These are phyloP conservation scores for Omphalotus guepiniiformis DNA, from an alignment of 768 basidiomycete genomes.

Conservation along the genomic window DNA sequence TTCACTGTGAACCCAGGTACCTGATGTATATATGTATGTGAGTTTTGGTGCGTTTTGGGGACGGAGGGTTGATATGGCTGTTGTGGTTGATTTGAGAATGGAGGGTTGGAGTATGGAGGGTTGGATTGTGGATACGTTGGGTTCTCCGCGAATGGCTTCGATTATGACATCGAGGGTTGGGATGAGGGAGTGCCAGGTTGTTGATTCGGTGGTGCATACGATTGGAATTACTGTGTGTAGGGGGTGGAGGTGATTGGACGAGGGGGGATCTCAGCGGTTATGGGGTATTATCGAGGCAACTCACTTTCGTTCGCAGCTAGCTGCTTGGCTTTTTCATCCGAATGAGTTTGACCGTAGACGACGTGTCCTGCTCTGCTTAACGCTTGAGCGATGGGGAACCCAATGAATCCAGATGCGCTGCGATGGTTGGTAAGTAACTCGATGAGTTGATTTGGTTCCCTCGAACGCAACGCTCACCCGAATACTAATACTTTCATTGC, in stretches of 20 bases:
- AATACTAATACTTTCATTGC: too few relatives aligned
- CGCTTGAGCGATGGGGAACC: constrained; percentile 38
- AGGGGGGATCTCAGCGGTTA: too few relatives aligned
- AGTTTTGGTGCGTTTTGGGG: constrained; percentile 31
- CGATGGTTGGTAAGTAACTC: too few relatives aligned
- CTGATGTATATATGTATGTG: constrained; percentile 42
- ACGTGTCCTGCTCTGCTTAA: constrained; percentile 41
- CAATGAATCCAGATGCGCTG: constrained; percentile 43
- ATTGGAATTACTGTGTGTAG: constrained; percentile 40
- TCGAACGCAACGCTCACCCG: too few relatives aligned
- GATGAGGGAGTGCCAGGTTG: constrained; percentile 23
- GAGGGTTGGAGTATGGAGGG: constrained; percentile 15
- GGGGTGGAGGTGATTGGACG: too few relatives aligned
- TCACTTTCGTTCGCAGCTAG: constrained; percentile 39
- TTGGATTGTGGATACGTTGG: too few relatives aligned
- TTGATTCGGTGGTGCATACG: constrained; percentile 19
- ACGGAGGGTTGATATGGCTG: constrained; percentile 21
- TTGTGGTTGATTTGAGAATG: constrained; percentile 21
- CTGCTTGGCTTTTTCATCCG: constrained; percentile 24
- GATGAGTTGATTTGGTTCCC: too few relatives aligned
- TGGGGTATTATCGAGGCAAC: too few relatives aligned
- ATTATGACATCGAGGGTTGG: constrained; percentile 30
- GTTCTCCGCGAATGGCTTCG: constrained; percentile 25
- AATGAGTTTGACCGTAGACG: constrained; percentile 42
- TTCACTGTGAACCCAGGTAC: constrained; percentile 41